Percentiles rank a stretch among this genome's conserved stretches.
Conservation (phyloP, 2,329 filamentous ascomycete species). For the Monosporascus sp. region DNA sequence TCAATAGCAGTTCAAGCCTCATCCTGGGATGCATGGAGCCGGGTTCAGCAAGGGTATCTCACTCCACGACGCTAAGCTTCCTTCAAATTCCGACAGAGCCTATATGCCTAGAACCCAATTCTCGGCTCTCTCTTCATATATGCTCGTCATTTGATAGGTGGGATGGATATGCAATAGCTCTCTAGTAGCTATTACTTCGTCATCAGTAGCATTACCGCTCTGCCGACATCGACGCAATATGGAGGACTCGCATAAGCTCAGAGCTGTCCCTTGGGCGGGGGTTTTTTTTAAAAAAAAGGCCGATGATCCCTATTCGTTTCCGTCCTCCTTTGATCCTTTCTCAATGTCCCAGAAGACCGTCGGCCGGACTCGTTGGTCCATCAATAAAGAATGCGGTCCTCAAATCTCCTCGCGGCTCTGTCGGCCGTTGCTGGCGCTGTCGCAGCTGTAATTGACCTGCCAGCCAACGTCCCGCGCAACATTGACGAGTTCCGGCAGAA, state of each 20-base stretch:
- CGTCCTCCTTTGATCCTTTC: neutral
- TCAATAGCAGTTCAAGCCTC: neutral
- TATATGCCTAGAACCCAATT: too few species aligned
- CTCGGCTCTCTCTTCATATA: too few species aligned
- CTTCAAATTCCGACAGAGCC: too few species aligned
- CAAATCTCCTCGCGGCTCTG: conserved; percentile 13
- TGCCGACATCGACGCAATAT: too few species aligned
- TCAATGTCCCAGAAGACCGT: neutral
- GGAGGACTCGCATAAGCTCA: too few species aligned
- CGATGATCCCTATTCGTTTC: neutral
- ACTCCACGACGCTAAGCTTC: neutral
- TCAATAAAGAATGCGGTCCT: conserved; percentile 17
- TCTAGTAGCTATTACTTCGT: too few species aligned
- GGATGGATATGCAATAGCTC: too few species aligned
- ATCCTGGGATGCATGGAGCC: neutral
- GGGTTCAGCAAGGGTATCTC: too few species aligned
- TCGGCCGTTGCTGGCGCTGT: conserved; percentile 19
- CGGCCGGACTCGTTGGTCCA: neutral
- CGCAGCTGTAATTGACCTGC: conserved; percentile 20
- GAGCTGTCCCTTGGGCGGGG: neutral
- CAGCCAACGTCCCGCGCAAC: conserved; percentile 29
- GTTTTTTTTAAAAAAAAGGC: neutral
- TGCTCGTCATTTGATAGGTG: too few species aligned
- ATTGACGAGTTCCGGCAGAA: conserved; percentile 33
- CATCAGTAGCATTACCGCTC: too few species aligned